Evolutionary conservation across 2,329 filamentous ascomycete genomes (phyloP), one percentile per base, ranked within the genome.

Genomic region (Aspergillus fructus): DNA sequence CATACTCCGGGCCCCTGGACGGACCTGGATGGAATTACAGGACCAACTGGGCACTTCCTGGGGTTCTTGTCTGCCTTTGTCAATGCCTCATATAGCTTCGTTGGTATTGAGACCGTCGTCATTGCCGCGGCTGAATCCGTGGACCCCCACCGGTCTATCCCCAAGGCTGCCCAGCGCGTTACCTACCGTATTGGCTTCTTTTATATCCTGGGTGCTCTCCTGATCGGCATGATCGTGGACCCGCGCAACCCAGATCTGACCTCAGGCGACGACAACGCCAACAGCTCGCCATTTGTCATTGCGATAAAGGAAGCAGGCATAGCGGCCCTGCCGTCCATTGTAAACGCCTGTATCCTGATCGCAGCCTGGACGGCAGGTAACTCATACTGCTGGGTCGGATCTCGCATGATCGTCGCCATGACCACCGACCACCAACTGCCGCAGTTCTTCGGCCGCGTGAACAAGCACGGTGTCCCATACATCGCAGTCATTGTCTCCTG

Each of bases 391-490:
- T 77, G 74, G 41, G 77, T 83, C 1, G 85, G 84, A 27, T 85
- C 84, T 0, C 80, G 85, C 47, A 83, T 85, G 34, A 74, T 87
- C 4, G 84, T 85, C 61, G 83, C 81, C 4, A 74, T 88, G 53
- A 85, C 85, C 0, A 78, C 85, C 13, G 84, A 86, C 69, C 74
- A 76, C 19, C 84, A 87, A 60, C 81, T 85, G 0, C 85, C 85
- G 0, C 75, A 77, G 45, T 65, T 86, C 61, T 85, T 86, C 65
- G 73, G 83, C 47, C 76, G 81, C 23, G 82, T 81, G 1, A 80
- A 75, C 21, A 71, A 74, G 21, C 79, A 77, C 64, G 82, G 83
- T 42, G 78, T 80, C 0, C 86, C 87, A 1, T 88, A 85, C 59
- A 74, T 82, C 21, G 34, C 34, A 13, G 34, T 37, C 34, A 37